A percentile compares a stretch with the other conserved stretches of the same genome.
Evolutionary conservation across 1,284 basidiomycete species (phyloP).

Genomic region (Grifola frondosa): DNA sequence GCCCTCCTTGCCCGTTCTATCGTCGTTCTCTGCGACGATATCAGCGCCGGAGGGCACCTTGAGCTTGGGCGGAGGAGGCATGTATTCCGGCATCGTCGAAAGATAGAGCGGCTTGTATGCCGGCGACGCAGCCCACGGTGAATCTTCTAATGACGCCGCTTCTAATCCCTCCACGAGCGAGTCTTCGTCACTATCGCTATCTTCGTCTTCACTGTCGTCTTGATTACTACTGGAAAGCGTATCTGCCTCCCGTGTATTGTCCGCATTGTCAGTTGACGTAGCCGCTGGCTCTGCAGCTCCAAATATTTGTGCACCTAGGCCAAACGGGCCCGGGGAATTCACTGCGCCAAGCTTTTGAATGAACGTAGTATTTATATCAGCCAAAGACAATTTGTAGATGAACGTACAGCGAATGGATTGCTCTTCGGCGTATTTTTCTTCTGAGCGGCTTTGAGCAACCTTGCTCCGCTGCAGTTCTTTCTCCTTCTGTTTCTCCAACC

Average conservation of each 20-base stretch:
- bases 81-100: conserved; percentile 68
- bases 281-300: conserved; percentile 31
- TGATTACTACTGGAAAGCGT: too few relatives aligned
- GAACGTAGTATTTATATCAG: conserved; percentile 1
- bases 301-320: conserved; percentile 66
- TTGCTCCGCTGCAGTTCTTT: conserved; percentile 37
- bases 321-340: conserved; percentile 39
- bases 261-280: too few relatives aligned
- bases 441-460: conserved; percentile 31
- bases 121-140: conserved; percentile 62
- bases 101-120: conserved; percentile 69
- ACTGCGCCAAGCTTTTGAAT: conserved; percentile 21
- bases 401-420: conserved; percentile 72
- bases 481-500: conserved; percentile 33
- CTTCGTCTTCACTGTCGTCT: conserved; percentile 23
- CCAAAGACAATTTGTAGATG: neutral
- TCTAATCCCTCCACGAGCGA: conserved; percentile 57
- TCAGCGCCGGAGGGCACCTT: conserved; percentile 42
- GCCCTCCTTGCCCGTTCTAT: conserved; percentile 43
- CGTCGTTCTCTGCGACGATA: conserved; percentile 42
- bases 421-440: conserved; percentile 35
- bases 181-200: conserved; percentile 40
- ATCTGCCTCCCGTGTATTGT: too few relatives aligned
- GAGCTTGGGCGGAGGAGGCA: conserved; percentile 54
- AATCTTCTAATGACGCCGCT: conserved; percentile 53